phyloP scores from a whole-genome alignment of 495 filamentous ascomycete species.

The Aspergillus hancockii region DNA sequence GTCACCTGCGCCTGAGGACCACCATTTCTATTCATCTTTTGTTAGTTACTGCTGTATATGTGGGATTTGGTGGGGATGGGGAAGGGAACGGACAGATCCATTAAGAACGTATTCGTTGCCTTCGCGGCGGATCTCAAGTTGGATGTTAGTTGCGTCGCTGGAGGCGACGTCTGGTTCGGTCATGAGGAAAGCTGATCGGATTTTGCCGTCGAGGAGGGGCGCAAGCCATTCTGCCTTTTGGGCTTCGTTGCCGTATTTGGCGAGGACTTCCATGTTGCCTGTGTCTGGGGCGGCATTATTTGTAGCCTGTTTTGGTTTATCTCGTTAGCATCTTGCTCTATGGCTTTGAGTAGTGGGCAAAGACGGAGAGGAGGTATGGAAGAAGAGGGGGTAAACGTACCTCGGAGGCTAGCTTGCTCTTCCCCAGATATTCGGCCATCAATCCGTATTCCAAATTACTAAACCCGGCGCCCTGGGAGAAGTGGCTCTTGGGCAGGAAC shows the following conservation, averaged over 20 bases:
- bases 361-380: too few species aligned
- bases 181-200: conserved; percentile 91
- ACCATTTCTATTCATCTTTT: conserved; percentile 99
- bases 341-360: neutral
- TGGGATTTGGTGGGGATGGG: conserved; percentile 1
- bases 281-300: conserved; percentile 93
- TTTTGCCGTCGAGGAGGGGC: conserved; percentile 81
- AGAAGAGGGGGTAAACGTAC: conserved; percentile 25
- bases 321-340: neutral
- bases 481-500: conserved; percentile 93
- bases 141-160: conserved; percentile 86
- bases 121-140: conserved; percentile 75
- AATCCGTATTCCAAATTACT: conserved; percentile 90
- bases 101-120: conserved; percentile 85
- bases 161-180: conserved; percentile 86
- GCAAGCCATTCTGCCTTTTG: conserved; percentile 87
- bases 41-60: too few species aligned
- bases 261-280: conserved; percentile 93
- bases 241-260: conserved; percentile 88
- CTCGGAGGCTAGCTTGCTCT: conserved; percentile 76
- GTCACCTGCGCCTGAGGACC: conserved; percentile 89
- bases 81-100: conserved; percentile 62
- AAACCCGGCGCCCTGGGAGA: conserved; percentile 88
- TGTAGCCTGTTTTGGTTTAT: conserved; percentile 56
- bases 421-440: conserved; percentile 89